A percentile compares a stretch with the other conserved stretches of the same genome.
Evolutionary conservation across 108 stramenopile genomes (phyloP).

Genomic region (Poteriospumella lacustris): DNA sequence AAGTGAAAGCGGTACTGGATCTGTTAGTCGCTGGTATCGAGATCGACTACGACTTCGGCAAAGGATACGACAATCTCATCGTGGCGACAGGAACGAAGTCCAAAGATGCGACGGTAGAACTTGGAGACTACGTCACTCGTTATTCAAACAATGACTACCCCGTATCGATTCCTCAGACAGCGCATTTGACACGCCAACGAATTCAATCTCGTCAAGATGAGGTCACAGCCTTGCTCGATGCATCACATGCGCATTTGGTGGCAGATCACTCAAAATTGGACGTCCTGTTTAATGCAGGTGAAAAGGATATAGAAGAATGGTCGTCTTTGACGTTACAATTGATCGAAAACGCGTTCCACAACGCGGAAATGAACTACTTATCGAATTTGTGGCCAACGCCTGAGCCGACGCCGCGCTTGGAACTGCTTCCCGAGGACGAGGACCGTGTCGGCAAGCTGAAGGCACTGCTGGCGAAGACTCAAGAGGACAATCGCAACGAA

Average conservation of each 20-base stretch:
- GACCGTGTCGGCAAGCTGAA: background rate
- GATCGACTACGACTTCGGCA: background rate
- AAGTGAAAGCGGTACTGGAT: slow-evolving; percentile 9
- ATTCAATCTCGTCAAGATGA: background rate
- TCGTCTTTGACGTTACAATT: background rate
- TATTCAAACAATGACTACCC: background rate
- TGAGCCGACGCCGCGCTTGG: background rate
- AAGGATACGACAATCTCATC: background rate
- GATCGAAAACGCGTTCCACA: background rate
- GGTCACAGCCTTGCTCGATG: background rate
- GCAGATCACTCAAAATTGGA: background rate
- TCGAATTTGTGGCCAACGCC: slow-evolving; percentile 1
- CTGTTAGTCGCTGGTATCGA: background rate
- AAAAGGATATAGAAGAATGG: slow-evolving; percentile 7
- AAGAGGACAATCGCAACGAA: background rate
- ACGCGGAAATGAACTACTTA: background rate
- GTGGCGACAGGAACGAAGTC: background rate
- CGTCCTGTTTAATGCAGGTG: background rate
- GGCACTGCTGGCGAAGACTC: background rate
- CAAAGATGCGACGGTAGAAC: background rate
- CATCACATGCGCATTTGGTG: background rate
- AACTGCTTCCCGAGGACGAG: background rate
- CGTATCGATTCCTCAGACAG: background rate
- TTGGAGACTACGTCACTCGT: background rate
- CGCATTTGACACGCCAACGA: background rate